Conservation (phyloP, 163 green algal genomes). For the Chlamydomonas reinhardtii region DNA sequence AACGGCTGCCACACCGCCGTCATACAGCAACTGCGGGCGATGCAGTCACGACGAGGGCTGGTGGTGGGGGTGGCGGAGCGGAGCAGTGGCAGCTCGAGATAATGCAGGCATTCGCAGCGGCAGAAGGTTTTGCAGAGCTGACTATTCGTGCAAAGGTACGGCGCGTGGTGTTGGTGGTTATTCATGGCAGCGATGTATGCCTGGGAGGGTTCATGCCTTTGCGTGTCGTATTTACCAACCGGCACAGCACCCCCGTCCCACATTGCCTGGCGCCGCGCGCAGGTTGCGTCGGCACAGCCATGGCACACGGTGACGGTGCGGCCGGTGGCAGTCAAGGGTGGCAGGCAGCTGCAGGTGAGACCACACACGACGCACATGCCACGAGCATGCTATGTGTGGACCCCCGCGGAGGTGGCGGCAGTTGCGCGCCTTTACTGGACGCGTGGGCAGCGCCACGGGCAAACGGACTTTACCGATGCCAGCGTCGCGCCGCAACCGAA, state of each 20-base stretch:
- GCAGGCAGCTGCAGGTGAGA: constrained; percentile 56
- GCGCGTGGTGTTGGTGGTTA: not conserved
- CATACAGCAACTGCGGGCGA: too few relatives aligned
- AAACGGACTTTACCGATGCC: not conserved
- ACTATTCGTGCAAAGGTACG: constrained; percentile 32
- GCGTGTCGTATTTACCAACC: too few relatives aligned
- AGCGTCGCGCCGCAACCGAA: too few relatives aligned
- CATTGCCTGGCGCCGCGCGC: not conserved
- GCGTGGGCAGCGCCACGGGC: not conserved
- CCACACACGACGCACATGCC: too few relatives aligned
- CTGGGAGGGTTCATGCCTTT: too few relatives aligned
- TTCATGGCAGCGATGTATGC: too few relatives aligned
- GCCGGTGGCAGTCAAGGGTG: constrained; percentile 60
- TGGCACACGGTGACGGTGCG: constrained; percentile 51
- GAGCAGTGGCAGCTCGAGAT: constrained; percentile 7
- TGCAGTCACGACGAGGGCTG: too few relatives aligned
- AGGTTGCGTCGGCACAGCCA: constrained; percentile 20
- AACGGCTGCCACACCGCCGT: too few relatives aligned
- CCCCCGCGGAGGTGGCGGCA: too few relatives aligned
- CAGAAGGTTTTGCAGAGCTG: constrained; percentile 35
- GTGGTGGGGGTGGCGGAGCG: too few relatives aligned
- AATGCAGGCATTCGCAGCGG: not conserved
- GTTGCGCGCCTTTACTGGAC: not conserved
- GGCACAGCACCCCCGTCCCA: too few relatives aligned
- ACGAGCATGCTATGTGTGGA: too few relatives aligned